Conservation (phyloP, 805 yeast genomes). For the Yarrowia sp. region DNA sequence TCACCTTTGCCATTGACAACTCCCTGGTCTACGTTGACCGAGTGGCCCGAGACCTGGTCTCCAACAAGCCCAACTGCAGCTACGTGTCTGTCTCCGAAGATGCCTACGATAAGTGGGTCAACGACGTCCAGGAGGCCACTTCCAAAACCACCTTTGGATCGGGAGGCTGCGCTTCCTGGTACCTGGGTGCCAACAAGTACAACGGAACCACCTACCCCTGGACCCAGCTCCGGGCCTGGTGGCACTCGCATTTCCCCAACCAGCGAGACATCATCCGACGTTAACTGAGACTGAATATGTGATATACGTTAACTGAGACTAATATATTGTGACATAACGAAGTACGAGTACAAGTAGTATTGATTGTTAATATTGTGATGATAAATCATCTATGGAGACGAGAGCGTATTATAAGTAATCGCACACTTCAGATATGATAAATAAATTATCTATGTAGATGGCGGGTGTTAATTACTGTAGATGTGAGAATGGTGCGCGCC, state of each 20-base stretch:
- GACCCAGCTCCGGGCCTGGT: constrained; percentile 30
- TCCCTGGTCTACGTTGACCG: constrained; percentile 27
- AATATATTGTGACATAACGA: too few relatives aligned
- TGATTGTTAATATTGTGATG: too few relatives aligned
- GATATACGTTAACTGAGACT: too few relatives aligned
- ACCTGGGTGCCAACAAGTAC: constrained; percentile 18
- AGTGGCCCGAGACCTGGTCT: constrained; percentile 23
- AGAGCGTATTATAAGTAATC: too few relatives aligned
- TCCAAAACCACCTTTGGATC: constrained; percentile 22
- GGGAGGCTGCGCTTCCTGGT: constrained; percentile 33
- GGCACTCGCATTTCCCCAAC: constrained; percentile 23
- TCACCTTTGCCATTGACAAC: constrained; percentile 29
- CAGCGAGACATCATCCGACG: constrained; percentile 8
- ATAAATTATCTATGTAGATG: constrained; percentile 15
- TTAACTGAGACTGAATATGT: neutral
- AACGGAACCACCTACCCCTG: constrained; percentile 30
- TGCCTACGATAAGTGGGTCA: constrained; percentile 30
- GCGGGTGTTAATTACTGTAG: constrained; percentile 13
- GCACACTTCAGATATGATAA: too few relatives aligned
- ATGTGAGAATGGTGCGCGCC: neutral
- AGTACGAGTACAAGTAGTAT: too few relatives aligned
- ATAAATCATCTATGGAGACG: constrained; percentile 9
- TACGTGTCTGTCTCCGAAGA: constrained; percentile 27
- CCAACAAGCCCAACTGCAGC: constrained; percentile 16
- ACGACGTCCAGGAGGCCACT: constrained; percentile 25